These are phyloP conservation scores for Euptelea pleiosperma DNA, from an alignment of 164 flowering plant species.

Conservation along the genomic window DNA sequence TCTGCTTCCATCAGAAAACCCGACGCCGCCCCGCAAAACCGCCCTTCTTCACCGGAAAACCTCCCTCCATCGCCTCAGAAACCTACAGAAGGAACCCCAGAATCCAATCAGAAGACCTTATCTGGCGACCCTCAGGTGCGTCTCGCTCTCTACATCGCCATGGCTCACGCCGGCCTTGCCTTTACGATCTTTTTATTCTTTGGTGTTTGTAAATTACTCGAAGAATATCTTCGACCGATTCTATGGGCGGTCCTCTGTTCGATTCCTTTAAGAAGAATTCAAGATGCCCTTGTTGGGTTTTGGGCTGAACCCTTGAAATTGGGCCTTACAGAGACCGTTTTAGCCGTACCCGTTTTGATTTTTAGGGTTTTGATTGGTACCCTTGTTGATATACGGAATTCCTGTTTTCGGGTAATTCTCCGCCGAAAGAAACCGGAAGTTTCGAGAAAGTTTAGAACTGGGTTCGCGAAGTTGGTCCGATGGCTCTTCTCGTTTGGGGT, in stretches of 20 bases:
- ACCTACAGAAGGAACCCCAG: constrained; percentile 6
- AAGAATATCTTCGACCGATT: constrained; percentile 73
- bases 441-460: constrained; percentile 29
- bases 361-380: constrained; percentile 58
- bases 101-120: constrained; percentile 14
- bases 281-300: constrained; percentile 67
- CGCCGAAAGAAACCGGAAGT: constrained; percentile 29
- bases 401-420: constrained; percentile 27
- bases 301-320: constrained; percentile 78
- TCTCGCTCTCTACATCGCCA: constrained; percentile 88
- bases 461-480: constrained; percentile 59
- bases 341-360: constrained; percentile 76
- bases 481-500: constrained; percentile 81
- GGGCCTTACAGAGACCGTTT: constrained; percentile 77
- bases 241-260: constrained; percentile 92
- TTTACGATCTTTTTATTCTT: constrained; percentile 56
- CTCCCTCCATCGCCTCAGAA: constrained; percentile 12
- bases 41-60: constrained; percentile 20
- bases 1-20: constrained; percentile 73
- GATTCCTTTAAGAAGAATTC: constrained; percentile 83
- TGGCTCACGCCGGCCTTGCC: constrained; percentile 92
- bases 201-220: constrained; percentile 57
- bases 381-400: constrained; percentile 53
- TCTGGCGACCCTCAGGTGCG: constrained; percentile 69
- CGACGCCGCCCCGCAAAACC: constrained; percentile 20